Conservation (phyloP, 345 rosid genomes). For the Carallia brachiata region DNA sequence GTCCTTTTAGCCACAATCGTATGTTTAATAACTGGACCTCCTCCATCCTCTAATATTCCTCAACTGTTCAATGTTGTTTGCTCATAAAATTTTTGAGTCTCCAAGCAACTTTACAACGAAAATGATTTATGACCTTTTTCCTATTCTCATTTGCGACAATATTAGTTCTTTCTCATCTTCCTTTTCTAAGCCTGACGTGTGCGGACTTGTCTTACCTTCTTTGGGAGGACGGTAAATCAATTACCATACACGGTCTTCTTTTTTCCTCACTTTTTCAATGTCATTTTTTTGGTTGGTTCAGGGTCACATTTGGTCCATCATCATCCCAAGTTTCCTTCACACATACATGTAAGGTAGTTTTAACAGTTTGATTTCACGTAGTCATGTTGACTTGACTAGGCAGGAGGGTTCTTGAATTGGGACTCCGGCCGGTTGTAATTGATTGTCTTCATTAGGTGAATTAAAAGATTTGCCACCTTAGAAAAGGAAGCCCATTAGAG, state of each 20-base stretch:
- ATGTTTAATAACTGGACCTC: too few species aligned
- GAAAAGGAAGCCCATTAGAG: background rate
- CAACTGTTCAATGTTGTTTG: too few species aligned
- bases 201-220: constrained; percentile 19
- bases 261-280: background rate
- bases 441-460: background rate
- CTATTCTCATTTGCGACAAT: background rate
- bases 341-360: background rate
- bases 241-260: background rate
- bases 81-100: background rate
- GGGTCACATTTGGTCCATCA: constrained; percentile 3
- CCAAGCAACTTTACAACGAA: background rate
- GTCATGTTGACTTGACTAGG: constrained; percentile 18
- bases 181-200: constrained; percentile 17
- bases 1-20: too few species aligned
- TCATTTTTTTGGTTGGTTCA: constrained; percentile 14
- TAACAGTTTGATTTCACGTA: background rate
- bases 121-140: too few species aligned
- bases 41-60: too few species aligned
- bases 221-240: background rate
- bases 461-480: background rate
- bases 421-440: constrained; percentile 1
- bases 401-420: background rate
- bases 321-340: constrained; percentile 15
- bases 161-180: background rate